Conservation (phyloP, 2,329 filamentous ascomycete species). For the Aspergillus sojae region DNA sequence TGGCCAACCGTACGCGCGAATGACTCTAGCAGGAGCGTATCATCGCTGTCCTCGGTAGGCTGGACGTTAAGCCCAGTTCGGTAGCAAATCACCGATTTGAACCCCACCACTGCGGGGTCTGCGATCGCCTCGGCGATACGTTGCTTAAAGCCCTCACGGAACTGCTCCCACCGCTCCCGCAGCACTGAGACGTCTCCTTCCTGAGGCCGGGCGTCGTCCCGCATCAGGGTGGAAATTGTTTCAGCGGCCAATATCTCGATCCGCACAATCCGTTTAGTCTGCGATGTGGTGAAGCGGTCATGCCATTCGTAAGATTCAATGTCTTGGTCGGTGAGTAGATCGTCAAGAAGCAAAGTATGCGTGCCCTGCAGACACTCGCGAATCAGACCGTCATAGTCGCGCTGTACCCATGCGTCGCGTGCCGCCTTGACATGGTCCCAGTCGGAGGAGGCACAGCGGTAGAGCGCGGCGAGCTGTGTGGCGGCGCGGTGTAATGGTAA, state of each 20-base stretch:
- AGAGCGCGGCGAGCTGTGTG: constrained; percentile 66
- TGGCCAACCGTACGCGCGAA: constrained; percentile 30
- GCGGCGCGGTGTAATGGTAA: constrained; percentile 72
- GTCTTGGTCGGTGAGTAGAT: constrained; percentile 64
- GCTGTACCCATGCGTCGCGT: constrained; percentile 50
- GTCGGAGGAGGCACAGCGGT: constrained; percentile 61
- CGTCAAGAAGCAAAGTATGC: constrained; percentile 76
- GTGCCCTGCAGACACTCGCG: constrained; percentile 70
- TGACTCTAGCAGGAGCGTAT: constrained; percentile 25
- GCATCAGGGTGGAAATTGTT: constrained; percentile 56
- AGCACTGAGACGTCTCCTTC: constrained; percentile 28
- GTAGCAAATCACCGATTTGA: constrained; percentile 85
- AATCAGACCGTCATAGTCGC: constrained; percentile 60
- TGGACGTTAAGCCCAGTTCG: constrained; percentile 70
- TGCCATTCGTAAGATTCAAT: constrained; percentile 67
- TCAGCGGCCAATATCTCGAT: constrained; percentile 73
- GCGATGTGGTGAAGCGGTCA: constrained; percentile 63
- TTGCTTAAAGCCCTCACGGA: constrained; percentile 31
- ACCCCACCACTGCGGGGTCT: constrained; percentile 71
- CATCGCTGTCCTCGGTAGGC: constrained; percentile 49
- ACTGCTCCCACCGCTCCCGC: constrained; percentile 24
- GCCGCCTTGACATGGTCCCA: constrained; percentile 61
- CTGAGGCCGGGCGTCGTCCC: constrained; percentile 32
- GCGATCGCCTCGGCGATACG: constrained; percentile 60
- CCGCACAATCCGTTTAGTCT: constrained; percentile 73